Conservation (phyloP, 176 grass and related monocot species). For the Secale cereale region DNA sequence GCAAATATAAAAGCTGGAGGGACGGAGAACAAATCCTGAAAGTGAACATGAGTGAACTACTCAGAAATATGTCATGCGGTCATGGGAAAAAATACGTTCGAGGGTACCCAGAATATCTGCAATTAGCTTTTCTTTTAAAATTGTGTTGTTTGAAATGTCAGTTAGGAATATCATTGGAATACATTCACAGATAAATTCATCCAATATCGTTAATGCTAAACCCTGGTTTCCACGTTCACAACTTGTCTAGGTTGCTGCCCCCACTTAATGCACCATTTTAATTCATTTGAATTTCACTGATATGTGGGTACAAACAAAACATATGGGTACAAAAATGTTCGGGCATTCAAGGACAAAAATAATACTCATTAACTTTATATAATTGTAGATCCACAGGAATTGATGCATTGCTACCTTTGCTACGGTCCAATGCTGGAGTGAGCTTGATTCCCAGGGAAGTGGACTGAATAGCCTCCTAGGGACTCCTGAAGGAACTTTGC, state of each 20-base stretch:
- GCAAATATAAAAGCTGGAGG: slow-evolving; percentile 77
- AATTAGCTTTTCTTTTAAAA: not conserved
- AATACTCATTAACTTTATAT: not conserved
- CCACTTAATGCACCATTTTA: too few species aligned
- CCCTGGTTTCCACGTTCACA: too few species aligned
- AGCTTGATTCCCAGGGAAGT: slow-evolving; percentile 80
- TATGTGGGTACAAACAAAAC: too few species aligned
- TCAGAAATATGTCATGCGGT: not conserved
- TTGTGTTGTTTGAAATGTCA: too few species aligned
- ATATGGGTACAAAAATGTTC: too few species aligned
- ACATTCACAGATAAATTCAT: too few species aligned
- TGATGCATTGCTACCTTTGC: slow-evolving; percentile 45
- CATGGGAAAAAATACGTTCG: too few species aligned
- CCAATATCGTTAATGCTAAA: too few species aligned
- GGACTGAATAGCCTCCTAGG: slow-evolving; percentile 77
- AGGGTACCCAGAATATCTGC: not conserved
- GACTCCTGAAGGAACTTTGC: slow-evolving; percentile 56
- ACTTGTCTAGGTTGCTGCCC: too few species aligned
- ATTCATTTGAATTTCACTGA: too few species aligned
- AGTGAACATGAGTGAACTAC: not conserved
- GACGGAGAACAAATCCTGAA: slow-evolving; percentile 81
- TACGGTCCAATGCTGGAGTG: slow-evolving; percentile 72
- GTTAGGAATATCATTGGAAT: too few species aligned
- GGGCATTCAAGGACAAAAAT: too few species aligned
- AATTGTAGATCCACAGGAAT: not conserved